Evolutionary conservation across 139 green algal species (phyloP).

Genomic region (Chlamydomonas schloesseri): DNA sequence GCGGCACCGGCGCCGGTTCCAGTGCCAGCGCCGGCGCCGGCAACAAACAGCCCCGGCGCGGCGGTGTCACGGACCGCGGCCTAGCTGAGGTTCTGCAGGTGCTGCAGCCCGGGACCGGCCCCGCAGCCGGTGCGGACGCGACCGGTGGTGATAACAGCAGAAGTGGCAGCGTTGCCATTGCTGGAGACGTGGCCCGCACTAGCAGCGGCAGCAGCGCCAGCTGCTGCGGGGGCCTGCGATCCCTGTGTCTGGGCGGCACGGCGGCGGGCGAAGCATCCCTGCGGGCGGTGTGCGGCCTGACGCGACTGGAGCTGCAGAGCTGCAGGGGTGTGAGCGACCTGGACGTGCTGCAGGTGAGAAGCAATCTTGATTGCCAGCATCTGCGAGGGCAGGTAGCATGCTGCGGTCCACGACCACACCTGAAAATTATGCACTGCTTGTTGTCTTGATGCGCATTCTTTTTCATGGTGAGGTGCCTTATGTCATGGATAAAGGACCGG

Average conservation of each 20-base stretch:
- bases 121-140: not conserved
- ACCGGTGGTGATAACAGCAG: not conserved
- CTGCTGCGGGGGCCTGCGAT: not conserved
- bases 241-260: not conserved
- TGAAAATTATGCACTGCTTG: too few species aligned
- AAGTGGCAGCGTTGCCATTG: not conserved
- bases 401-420: too few species aligned
- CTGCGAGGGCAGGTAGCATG: too few species aligned
- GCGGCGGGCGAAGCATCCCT: not conserved
- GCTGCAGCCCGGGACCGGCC: not conserved
- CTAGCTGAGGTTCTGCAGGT: not conserved
- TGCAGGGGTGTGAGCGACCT: not conserved
- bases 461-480: too few species aligned
- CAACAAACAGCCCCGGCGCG: not conserved
- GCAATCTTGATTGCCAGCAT: too few species aligned
- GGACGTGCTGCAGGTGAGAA: constrained; percentile 18
- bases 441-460: too few species aligned
- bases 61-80: not conserved
- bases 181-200: too few species aligned
- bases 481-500: too few species aligned
- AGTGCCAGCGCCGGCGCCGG: not conserved
- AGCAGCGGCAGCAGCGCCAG: not conserved
- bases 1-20: not conserved
- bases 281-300: not conserved
- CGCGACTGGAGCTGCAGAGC: not conserved